These are phyloP conservation scores for Tolypocladium cylindrosporum DNA, from an alignment of 2,329 filamentous ascomycete genomes.

Conservation along the genomic window DNA sequence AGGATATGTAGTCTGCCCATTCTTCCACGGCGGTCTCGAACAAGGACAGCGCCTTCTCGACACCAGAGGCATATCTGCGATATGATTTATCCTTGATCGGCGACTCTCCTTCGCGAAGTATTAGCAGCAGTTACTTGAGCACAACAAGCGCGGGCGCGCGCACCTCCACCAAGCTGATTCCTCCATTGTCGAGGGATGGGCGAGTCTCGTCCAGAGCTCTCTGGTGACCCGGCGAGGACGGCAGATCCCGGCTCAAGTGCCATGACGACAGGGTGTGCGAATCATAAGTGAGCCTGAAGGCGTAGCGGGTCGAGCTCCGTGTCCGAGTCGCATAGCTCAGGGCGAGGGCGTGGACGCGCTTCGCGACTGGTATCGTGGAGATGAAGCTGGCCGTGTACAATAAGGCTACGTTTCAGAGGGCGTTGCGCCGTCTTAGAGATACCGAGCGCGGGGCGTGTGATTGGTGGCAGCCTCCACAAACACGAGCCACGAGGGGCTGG, in stretches of 20 bases:
- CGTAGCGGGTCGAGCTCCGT: conserved; percentile 2
- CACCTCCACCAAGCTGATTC: conserved; percentile 69
- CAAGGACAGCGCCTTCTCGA: conserved; percentile 77
- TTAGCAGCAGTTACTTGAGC: conserved; percentile 1
- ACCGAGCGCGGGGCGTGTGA: neutral
- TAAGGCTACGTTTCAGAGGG: conserved; percentile 12
- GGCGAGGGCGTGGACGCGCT: neutral
- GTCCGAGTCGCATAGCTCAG: conserved; percentile 2
- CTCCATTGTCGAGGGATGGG: conserved; percentile 68
- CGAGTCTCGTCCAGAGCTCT: conserved; percentile 74
- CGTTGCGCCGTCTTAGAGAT: neutral
- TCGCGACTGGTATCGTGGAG: neutral
- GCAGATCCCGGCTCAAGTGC: conserved; percentile 50
- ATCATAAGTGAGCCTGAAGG: conserved; percentile 5
- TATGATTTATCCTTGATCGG: conserved; percentile 57
- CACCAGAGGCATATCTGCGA: conserved; percentile 78
- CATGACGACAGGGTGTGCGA: conserved; percentile 34
- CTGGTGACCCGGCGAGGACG: conserved; percentile 58
- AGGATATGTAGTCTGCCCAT: conserved; percentile 99
- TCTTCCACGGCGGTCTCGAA: conserved; percentile 93
- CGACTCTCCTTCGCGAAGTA: conserved; percentile 35
- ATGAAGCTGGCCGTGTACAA: neutral
- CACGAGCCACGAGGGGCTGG: neutral
- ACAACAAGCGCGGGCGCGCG: conserved; percentile 15
- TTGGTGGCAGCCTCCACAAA: neutral